Base-by-base conservation (phyloP, 2,329 filamentous ascomycete genomes). In the Colletotrichum scovillei region DNA sequence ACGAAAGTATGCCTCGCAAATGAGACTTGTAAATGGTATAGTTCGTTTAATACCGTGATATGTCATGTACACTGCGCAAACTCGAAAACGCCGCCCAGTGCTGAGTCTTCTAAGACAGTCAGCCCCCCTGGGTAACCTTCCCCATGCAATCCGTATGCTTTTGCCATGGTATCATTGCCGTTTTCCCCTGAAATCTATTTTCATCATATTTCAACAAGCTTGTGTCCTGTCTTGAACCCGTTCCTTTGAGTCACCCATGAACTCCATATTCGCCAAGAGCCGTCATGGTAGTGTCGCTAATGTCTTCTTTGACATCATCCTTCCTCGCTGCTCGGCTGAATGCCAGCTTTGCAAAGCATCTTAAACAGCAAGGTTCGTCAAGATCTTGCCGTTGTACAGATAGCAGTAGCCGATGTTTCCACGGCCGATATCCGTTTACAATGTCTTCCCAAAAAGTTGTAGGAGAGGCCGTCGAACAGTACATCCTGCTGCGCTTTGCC, bases 121-220 rank as follows among this genome's bases (percentile, higher is more conserved):
- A 11, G 19, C 12, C 19, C 42, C 35, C 71, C 7, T n/a, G 30
- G 46, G n/a, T 24, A 4, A 49, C 46, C 42, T 57, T 58, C n/a
- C 67, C 5, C 71, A 71, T 73, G 71, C 71, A 73, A 73, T 30
- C 67, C 67, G 71, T 73, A 63, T 73, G 60, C 62, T 62, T 71
- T 60, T 71, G 67, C 42, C 62, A 66, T 71, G 71, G 71, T 66
- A 62, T 56, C 67, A 58, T 30, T 73, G 19, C 70, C 60, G 16
- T 59, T 35, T 35, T 32, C 42, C 42, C 53, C 26, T 32, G n/a
- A 32, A 52, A 9, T 73, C 56, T 66, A 71, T 71, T 30, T n/a
- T 53, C 71, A 52, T 66, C 26, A 64, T 53, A 59, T 42, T 62
- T 57, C 35, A 28, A 63, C 7, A 62, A 52, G 12, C 46, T 49